These are phyloP conservation scores for Thuja plicata DNA, from an alignment of 83 land plant species.

Conservation along the genomic window DNA sequence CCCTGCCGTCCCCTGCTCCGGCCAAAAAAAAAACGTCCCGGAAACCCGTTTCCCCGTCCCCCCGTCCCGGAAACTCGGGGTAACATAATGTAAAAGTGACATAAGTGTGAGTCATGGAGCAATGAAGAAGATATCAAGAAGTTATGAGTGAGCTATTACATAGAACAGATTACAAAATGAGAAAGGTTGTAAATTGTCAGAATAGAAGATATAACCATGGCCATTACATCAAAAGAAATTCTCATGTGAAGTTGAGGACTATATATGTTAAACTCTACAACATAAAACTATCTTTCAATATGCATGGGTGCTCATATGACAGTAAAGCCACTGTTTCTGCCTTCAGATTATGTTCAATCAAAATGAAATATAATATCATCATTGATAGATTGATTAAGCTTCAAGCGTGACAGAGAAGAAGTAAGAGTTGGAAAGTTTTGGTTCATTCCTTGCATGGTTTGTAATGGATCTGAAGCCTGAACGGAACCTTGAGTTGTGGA, in stretches of 20 bases:
- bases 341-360: background rate
- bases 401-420: conserved; percentile 92
- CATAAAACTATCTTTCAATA: background rate
- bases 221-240: background rate
- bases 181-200: no score
- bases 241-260: background rate
- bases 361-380: conserved; percentile 20
- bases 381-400: conserved; percentile 89
- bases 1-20: no score
- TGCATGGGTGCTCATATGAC: background rate
- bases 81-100: no score
- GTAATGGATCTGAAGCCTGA: conserved; percentile 88
- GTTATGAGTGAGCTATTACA: no score
- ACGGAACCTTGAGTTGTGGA: conserved; percentile 80
- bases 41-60: no score
- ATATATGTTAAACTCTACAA: background rate
- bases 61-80: no score
- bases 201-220: no score
- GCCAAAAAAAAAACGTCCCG: no score
- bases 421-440: conserved; percentile 93
- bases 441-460: conserved; percentile 90
- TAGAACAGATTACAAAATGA: no score
- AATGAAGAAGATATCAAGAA: no score
- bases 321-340: background rate
- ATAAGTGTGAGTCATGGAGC: no score